phyloP scores from a whole-genome alignment of 1,139 yeast species.

The Ogataea hybrid region DNA sequence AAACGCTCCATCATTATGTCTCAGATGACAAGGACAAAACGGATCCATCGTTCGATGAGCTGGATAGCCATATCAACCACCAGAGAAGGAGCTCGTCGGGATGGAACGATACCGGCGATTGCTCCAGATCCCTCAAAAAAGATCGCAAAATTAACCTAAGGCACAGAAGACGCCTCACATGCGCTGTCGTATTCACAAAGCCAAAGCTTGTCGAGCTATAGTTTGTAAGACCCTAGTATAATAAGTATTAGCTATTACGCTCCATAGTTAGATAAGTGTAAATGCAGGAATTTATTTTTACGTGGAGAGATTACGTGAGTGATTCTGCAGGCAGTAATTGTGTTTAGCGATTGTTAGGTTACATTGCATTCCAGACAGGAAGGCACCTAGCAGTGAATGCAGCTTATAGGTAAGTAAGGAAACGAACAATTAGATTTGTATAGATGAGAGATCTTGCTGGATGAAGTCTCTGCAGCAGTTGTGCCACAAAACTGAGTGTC shows the following conservation, averaged over 20 bases:
- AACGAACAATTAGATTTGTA: too few species aligned
- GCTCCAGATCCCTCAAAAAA: background rate
- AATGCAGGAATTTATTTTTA: background rate
- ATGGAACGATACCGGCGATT: background rate
- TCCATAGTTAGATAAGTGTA: background rate
- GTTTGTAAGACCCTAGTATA: background rate
- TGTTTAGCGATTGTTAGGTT: too few species aligned
- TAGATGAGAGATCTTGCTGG: too few species aligned
- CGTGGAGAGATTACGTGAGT: background rate
- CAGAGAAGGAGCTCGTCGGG: conserved; percentile 6
- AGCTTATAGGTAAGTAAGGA: too few species aligned
- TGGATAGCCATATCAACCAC: background rate
- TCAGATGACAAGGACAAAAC: too few species aligned
- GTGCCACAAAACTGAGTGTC: too few species aligned
- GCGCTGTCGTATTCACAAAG: conserved; percentile 33
- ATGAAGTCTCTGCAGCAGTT: too few species aligned
- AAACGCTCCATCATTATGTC: background rate
- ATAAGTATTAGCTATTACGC: background rate
- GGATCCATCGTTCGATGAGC: conserved; percentile 6
- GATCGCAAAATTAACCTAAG: conserved; percentile 5
- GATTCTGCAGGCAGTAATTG: too few species aligned
- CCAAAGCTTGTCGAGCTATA: conserved; percentile 30
- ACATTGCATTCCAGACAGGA: too few species aligned
- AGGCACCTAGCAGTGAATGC: too few species aligned
- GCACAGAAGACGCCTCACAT: conserved; percentile 33